A percentile compares a stretch with the other conserved stretches of the same genome.
These are phyloP conservation scores for Pleomassaria siparia DNA, from an alignment of 2,329 filamentous ascomycete genomes.

Conservation along the genomic window DNA sequence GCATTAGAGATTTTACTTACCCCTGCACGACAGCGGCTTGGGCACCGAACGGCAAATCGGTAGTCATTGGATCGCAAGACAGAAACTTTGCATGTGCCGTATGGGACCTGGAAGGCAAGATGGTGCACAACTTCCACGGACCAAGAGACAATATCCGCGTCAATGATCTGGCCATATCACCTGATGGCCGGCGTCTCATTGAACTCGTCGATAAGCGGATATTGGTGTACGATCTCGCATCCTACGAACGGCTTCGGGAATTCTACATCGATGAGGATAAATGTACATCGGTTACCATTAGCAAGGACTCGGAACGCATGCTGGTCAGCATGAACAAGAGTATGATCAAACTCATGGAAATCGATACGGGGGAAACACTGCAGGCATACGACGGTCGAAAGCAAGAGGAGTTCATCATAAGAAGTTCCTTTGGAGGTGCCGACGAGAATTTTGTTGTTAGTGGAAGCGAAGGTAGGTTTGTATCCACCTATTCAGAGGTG, in stretches of 20 bases:
- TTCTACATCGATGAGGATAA: slow-evolving; percentile 68
- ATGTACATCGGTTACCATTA: slow-evolving; percentile 79
- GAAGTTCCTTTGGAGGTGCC: slow-evolving; percentile 83
- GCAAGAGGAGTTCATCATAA: slow-evolving; percentile 76
- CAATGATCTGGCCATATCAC: slow-evolving; percentile 81
- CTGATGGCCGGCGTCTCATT: slow-evolving; percentile 77
- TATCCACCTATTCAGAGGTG: slow-evolving; percentile 4
- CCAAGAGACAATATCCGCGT: slow-evolving; percentile 66
- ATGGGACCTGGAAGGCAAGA: slow-evolving; percentile 67
- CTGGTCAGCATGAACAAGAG: slow-evolving; percentile 81
- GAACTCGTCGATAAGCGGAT: slow-evolving; percentile 73
- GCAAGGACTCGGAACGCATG: slow-evolving; percentile 75
- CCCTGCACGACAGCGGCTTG: slow-evolving; percentile 90
- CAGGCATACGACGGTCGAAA: slow-evolving; percentile 75
- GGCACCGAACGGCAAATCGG: slow-evolving; percentile 73
- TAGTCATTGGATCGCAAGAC: slow-evolving; percentile 65
- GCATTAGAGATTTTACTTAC: slow-evolving; percentile 72
- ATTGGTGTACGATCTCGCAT: slow-evolving; percentile 79
- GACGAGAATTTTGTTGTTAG: slow-evolving; percentile 89
- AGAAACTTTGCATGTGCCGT: slow-evolving; percentile 37
- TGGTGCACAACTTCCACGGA: slow-evolving; percentile 63
- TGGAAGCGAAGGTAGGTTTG: slow-evolving; percentile 78
- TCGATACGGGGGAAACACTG: slow-evolving; percentile 70
- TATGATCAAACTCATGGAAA: slow-evolving; percentile 76
- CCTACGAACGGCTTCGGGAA: slow-evolving; percentile 73